A percentile compares a stretch with the other conserved stretches of the same genome.
phyloP scores from a whole-genome alignment of 78 protist species.

The Bigelowiella natans region DNA sequence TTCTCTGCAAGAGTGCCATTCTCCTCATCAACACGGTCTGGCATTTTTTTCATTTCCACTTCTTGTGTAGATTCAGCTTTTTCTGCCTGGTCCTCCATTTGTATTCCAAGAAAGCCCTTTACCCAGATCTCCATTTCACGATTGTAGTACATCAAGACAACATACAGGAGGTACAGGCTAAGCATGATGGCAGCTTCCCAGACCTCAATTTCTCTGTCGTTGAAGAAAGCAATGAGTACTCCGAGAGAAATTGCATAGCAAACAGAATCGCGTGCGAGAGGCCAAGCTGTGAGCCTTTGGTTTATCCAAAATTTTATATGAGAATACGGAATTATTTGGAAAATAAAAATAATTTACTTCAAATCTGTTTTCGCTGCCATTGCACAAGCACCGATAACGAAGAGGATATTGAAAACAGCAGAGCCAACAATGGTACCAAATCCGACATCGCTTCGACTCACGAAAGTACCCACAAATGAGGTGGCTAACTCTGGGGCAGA shows the following conservation, averaged over 20 bases:
- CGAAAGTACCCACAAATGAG: neutral
- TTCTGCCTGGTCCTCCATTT: neutral
- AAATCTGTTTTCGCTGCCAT: neutral
- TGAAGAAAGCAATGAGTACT: neutral
- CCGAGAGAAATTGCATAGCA: neutral
- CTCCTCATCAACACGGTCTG: neutral
- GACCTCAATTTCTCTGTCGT: neutral
- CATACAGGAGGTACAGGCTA: slow-evolving; percentile 1
- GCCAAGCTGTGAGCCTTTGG: neutral
- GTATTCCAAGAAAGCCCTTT: neutral
- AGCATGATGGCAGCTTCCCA: neutral
- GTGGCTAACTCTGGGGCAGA: slow-evolving; percentile 41
- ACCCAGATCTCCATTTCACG: neutral
- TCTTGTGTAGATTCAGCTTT: neutral
- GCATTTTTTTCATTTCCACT: neutral
- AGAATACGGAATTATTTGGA: too few species aligned
- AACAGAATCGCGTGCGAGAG: slow-evolving; percentile 15
- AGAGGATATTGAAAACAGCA: slow-evolving; percentile 32
- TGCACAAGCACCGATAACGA: slow-evolving; percentile 26
- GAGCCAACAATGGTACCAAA: slow-evolving; percentile 35
- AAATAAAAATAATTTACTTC: too few species aligned
- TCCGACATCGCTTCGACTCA: slow-evolving; percentile 6
- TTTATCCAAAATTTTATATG: neutral
- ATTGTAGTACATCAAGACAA: neutral
- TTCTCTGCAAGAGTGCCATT: neutral